Percentiles rank a stretch among this genome's conserved stretches.
Conservation (phyloP, 495 filamentous ascomycete species). For the Mytilinidion resinicola region DNA sequence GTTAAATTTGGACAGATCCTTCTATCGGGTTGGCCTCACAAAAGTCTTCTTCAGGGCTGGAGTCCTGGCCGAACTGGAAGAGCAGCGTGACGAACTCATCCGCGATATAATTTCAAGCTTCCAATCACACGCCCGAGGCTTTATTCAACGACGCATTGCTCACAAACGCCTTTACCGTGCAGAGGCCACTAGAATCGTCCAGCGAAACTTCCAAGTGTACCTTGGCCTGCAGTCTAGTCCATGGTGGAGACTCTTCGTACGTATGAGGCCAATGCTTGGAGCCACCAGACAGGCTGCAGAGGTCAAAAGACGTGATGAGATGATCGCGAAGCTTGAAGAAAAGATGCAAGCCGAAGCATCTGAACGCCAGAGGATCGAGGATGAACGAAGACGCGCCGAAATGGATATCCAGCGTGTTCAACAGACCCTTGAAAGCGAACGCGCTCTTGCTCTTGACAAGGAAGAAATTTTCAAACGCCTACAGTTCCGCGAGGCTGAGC, state of each 20-base stretch:
- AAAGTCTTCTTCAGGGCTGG: conserved; percentile 99
- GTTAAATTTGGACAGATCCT: conserved; percentile 71
- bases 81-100: conserved; percentile 86
- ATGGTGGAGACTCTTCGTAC: conserved; percentile 95
- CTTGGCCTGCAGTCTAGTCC: conserved; percentile 81
- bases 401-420: conserved; percentile 82
- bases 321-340: conserved; percentile 75
- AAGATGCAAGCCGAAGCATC: conserved; percentile 72
- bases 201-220: conserved; percentile 85
- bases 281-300: conserved; percentile 84
- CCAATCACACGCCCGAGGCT: conserved; percentile 85
- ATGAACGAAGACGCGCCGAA: conserved; percentile 83
- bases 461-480: conserved; percentile 96
- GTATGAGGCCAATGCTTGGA: conserved; percentile 90
- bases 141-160: conserved; percentile 76
- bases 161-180: conserved; percentile 90
- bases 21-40: conserved; percentile 90
- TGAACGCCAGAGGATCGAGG: conserved; percentile 76
- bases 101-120: conserved; percentile 90
- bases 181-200: conserved; percentile 91
- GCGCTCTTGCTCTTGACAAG: conserved; percentile 90
- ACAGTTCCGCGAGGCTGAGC: conserved; percentile 80
- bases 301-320: conserved; percentile 89
- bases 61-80: conserved; percentile 93
- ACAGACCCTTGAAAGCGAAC: conserved; percentile 89